A percentile compares a stretch with the other conserved stretches of the same genome.
Evolutionary conservation across 768 basidiomycete species (phyloP).

Genomic region (Agaricus bisporus): DNA sequence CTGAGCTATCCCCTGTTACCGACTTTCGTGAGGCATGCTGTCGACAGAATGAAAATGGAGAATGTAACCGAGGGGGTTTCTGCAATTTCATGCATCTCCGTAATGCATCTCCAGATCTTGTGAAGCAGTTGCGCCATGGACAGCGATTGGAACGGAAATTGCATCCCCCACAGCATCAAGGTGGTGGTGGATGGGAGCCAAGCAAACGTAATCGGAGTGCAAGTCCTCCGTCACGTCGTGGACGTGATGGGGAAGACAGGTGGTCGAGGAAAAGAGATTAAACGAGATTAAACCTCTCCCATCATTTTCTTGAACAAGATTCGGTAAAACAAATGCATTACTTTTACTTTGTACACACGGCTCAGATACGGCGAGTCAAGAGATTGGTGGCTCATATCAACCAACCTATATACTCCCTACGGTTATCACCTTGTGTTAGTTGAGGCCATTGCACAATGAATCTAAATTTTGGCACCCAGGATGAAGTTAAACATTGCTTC

Average conservation of each 20-base stretch:
- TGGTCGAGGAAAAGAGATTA: conserved; percentile 63
- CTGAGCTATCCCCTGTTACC: conserved; percentile 96
- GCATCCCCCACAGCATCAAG: conserved; percentile 57
- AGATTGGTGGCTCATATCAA: conserved; percentile 43
- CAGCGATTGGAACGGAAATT: conserved; percentile 79
- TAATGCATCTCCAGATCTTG: conserved; percentile 79
- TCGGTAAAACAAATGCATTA: background rate
- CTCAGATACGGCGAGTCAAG: background rate
- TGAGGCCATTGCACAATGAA: conserved; percentile 92
- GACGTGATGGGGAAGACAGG: conserved; percentile 66
- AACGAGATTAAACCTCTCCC: conserved; percentile 29
- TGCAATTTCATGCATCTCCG: conserved; percentile 99
- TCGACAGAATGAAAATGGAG: conserved; percentile 96
- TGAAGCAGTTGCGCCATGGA: conserved; percentile 70
- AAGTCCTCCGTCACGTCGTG: conserved; percentile 59
- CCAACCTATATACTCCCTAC: conserved; percentile 55
- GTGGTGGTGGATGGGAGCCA: conserved; percentile 84
- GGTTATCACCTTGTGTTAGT: conserved; percentile 32
- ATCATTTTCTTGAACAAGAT: background rate
- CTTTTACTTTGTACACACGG: background rate
- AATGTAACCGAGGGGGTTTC: conserved; percentile 96
- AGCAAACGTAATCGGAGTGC: conserved; percentile 66
- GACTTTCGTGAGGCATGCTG: conserved; percentile 99
- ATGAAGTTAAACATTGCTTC: background rate
- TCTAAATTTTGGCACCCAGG: conserved; percentile 26